Evolutionary conservation across 257 asterid species (phyloP), one percentile per base, ranked within the genome.

Genomic region (Penstemon newberryi): DNA sequence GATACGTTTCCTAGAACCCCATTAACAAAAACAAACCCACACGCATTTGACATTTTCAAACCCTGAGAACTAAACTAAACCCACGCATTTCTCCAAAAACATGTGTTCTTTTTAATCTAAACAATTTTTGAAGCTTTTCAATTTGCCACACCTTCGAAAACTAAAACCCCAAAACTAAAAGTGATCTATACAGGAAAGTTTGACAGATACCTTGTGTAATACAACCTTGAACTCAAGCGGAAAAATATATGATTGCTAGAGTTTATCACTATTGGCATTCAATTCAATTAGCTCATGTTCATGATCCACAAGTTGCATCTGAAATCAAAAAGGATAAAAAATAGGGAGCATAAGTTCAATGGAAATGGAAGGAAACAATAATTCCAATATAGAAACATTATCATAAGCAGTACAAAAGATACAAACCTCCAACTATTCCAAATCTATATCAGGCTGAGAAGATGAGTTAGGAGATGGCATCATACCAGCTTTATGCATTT

Each of bases 161-260:
- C 0, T 15, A 15, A 15, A 15, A 15, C 18, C 18, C 18, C 18
- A 15, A 15, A 15, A 15, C 18, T 15, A 15, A 15, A 15, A 15
- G 18, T 15, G 18, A 15, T 15, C 18, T 15, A 15, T 15, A 15
- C 18, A 15, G 18, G 18, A 15, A 0, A 15, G 71, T 58, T 56
- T 58, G 73, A 45, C 41, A 18, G 12, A 67, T 86, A 91, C 99
- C 99, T 91, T 89, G 79, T 86, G 98, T 82, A 91, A 65, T 65
- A 91, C 99, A 87, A 94, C 81, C 87, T 86, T 94, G 85, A 89
- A 94, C 89, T 94, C 99, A 71, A 94, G 89, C 79, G 91, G 77
- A 80, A 91, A 98, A 73, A 91, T 94, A 75, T 87, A 91, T 51
- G 96, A 76, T 72, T 82, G 91, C 80, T 78, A 89, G 78, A 94